Conservation (phyloP, 345 rosid genomes). For the Heritiera fomes region DNA sequence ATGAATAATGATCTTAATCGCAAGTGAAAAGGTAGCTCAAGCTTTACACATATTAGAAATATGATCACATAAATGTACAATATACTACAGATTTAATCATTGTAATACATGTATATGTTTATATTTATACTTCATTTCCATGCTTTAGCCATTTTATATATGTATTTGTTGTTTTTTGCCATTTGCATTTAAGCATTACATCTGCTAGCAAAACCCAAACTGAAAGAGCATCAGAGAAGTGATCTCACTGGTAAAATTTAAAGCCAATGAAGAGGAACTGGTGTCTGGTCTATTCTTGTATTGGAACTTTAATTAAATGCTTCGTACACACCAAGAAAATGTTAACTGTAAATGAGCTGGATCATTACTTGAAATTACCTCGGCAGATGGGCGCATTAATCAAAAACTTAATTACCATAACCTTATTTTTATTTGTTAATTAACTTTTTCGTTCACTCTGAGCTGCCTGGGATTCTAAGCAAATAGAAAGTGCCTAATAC, state of each 20-base stretch:
- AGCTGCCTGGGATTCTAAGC: background rate
- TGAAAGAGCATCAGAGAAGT: background rate
- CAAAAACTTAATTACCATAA: background rate
- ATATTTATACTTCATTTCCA: background rate
- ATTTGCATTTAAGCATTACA: background rate
- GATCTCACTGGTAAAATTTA: background rate
- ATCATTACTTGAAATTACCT: background rate
- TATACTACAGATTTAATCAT: background rate
- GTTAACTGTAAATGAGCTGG: slow-evolving; percentile 12
- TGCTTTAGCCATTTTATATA: background rate
- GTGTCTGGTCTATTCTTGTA: background rate
- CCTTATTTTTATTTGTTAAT: background rate
- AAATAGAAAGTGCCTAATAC: slow-evolving; percentile 6
- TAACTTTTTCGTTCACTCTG: background rate
- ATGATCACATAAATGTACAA: background rate
- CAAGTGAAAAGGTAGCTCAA: background rate
- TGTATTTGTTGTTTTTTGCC: background rate
- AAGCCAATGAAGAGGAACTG: slow-evolving; percentile 1
- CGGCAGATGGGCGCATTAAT: slow-evolving; percentile 2
- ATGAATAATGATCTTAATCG: background rate
- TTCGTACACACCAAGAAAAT: background rate
- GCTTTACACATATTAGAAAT: background rate
- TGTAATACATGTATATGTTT: background rate
- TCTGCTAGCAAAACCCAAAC: background rate
- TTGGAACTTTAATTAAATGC: slow-evolving; percentile 3